phyloP scores from a whole-genome alignment of 1,139 yeast genomes.

The Scheffersomyces insectosa region DNA sequence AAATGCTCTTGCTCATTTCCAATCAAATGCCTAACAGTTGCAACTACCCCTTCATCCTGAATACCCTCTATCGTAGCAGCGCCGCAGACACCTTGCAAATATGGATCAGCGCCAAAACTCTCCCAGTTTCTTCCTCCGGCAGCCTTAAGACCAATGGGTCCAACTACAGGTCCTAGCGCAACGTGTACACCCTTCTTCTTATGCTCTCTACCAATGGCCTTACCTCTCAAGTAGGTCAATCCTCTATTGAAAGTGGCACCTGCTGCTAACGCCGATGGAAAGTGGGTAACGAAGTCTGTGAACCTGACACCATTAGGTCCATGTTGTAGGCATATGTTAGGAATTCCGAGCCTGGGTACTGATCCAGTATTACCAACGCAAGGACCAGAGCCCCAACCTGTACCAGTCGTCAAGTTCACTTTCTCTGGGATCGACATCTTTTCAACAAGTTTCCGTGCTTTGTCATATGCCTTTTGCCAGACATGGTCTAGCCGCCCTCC shows the following conservation, averaged over 20 bases:
- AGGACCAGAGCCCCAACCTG: conserved; percentile 65
- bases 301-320: conserved; percentile 65
- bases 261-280: conserved; percentile 60
- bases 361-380: conserved; percentile 67
- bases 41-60: conserved; percentile 59
- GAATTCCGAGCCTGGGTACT: conserved; percentile 56
- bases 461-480: conserved; percentile 59
- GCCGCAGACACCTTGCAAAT: conserved; percentile 58
- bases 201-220: conserved; percentile 59
- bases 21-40: conserved; percentile 55
- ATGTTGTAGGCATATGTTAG: conserved; percentile 62
- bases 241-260: conserved; percentile 60
- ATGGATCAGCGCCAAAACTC: conserved; percentile 65
- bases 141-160: conserved; percentile 65
- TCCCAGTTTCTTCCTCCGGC: conserved; percentile 71
- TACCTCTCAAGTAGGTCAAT: conserved; percentile 53
- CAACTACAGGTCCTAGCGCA: conserved; percentile 61
- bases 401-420: conserved; percentile 65
- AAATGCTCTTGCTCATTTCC: conserved; percentile 68
- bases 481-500: conserved; percentile 46
- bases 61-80: conserved; percentile 56
- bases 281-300: conserved; percentile 57
- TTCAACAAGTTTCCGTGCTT: conserved; percentile 52
- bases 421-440: conserved; percentile 60
- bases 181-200: conserved; percentile 60